phyloP scores from a whole-genome alignment of 1,139 yeast species.

The Blastobotrys aristatus region DNA sequence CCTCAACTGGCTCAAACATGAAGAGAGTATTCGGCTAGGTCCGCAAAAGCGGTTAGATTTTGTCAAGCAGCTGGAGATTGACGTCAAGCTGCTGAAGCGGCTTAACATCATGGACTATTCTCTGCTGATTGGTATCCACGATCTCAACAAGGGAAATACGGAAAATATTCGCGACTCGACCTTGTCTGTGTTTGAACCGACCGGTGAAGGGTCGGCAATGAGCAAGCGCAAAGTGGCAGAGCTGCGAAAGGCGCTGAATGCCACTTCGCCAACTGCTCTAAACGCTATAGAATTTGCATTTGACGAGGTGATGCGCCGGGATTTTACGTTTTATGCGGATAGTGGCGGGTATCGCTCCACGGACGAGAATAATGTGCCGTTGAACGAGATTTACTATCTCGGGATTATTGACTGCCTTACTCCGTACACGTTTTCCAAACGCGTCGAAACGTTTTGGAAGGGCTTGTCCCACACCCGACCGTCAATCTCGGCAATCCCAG shows the following conservation, averaged over 20 bases:
- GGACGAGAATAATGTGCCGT: constrained; percentile 55
- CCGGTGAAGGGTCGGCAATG: constrained; percentile 17
- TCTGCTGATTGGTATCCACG: constrained; percentile 80
- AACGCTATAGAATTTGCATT: constrained; percentile 33
- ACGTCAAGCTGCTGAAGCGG: constrained; percentile 64
- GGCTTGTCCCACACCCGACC: constrained; percentile 62
- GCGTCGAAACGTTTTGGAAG: constrained; percentile 83
- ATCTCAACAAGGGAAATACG: constrained; percentile 54
- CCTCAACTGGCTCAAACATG: constrained; percentile 73
- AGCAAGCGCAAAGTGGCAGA: constrained; percentile 32
- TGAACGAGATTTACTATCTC: constrained; percentile 72
- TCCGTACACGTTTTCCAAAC: constrained; percentile 69
- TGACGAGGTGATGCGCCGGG: constrained; percentile 26
- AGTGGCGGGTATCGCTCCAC: constrained; percentile 87
- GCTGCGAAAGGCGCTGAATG: constrained; percentile 35
- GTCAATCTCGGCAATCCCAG: constrained; percentile 85
- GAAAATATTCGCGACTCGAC: constrained; percentile 38
- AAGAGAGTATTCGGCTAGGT: constrained; percentile 64
- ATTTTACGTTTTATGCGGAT: constrained; percentile 62
- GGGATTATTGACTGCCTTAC: constrained; percentile 96
- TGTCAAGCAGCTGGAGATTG: constrained; percentile 64
- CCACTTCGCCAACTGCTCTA: constrained; percentile 36
- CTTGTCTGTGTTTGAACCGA: constrained; percentile 37
- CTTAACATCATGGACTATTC: constrained; percentile 95
- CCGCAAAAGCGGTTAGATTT: constrained; percentile 58